Percentiles rank a stretch among this genome's conserved stretches.
phyloP scores from a whole-genome alignment of 306 rosid species.

The Acmispon strigosus region DNA sequence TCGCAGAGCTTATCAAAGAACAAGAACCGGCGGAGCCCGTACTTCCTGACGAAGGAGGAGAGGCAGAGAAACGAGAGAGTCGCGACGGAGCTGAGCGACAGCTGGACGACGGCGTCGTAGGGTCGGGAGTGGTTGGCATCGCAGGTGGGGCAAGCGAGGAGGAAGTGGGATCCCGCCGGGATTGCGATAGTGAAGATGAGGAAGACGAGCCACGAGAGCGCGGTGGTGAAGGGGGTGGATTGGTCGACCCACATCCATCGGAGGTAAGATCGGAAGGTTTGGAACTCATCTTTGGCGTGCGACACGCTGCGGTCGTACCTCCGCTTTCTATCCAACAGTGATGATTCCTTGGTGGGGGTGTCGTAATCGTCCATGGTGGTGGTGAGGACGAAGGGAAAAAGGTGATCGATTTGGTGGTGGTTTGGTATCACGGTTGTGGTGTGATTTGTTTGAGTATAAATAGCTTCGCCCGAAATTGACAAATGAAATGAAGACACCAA shows the following conservation, averaged over 20 bases:
- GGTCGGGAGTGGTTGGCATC: conserved; percentile 64
- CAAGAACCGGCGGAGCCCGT: conserved; percentile 63
- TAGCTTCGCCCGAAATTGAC: too few species aligned
- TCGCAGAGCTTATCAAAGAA: conserved; percentile 79
- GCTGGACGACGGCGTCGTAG: conserved; percentile 59
- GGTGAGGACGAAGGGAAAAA: not conserved
- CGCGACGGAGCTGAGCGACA: conserved; percentile 60
- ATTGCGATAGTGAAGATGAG: conserved; percentile 48
- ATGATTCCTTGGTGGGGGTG: not conserved
- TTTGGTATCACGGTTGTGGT: too few species aligned
- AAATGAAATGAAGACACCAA: too few species aligned
- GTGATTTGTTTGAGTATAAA: too few species aligned
- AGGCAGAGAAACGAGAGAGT: conserved; percentile 67
- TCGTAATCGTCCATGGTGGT: conserved; percentile 15
- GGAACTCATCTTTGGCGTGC: conserved; percentile 61
- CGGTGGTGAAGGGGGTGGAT: conserved; percentile 45
- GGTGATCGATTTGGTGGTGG: too few species aligned
- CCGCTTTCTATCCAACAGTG: conserved; percentile 17
- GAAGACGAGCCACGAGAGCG: conserved; percentile 67
- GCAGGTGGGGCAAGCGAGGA: conserved; percentile 55
- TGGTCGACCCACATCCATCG: conserved; percentile 97
- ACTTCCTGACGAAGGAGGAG: conserved; percentile 47
- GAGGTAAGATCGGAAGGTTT: conserved; percentile 62
- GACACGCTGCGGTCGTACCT: conserved; percentile 41
- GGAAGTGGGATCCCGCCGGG: conserved; percentile 61